Evolutionary conservation across 108 stramenopile genomes (phyloP).

Genomic region (Fistulifera solaris): DNA sequence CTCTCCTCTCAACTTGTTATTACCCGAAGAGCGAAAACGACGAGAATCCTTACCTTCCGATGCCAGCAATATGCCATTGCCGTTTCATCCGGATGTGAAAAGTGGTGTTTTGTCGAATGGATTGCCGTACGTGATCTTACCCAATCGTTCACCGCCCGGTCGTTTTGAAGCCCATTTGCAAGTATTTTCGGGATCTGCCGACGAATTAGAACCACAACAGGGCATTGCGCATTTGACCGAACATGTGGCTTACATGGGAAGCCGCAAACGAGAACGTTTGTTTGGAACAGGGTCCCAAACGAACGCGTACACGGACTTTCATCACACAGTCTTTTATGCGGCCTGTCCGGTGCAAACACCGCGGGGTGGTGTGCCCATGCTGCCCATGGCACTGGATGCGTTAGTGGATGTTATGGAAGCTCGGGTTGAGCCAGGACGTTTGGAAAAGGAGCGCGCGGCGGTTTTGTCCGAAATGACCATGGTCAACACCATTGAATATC

Average conservation of each 20-base stretch:
- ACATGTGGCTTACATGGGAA: constrained; percentile 98
- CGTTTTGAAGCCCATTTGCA: constrained; percentile 96
- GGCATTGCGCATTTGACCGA: constrained; percentile 97
- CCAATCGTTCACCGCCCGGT: constrained; percentile 86
- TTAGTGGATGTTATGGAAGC: constrained; percentile 94
- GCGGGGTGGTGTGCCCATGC: constrained; percentile 59
- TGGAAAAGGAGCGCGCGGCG: constrained; percentile 96
- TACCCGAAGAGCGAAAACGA: constrained; percentile 24
- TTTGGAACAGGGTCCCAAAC: constrained; percentile 94
- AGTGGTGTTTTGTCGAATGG: constrained; percentile 83
- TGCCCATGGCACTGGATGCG: constrained; percentile 94
- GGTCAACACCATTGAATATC: constrained; percentile 96
- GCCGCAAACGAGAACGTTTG: constrained; percentile 88
- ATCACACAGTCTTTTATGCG: constrained; percentile 98
- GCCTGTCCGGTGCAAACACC: constrained; percentile 83
- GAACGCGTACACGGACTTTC: constrained; percentile 98
- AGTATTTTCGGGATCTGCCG: constrained; percentile 85
- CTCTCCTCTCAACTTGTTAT: constrained; percentile 71
- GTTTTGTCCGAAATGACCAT: constrained; percentile 95
- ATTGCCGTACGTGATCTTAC: constrained; percentile 86
- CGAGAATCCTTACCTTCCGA: constrained; percentile 11
- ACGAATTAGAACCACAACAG: constrained; percentile 90
- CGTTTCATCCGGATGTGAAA: constrained; percentile 66
- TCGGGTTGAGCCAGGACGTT: constrained; percentile 76
- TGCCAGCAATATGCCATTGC: constrained; percentile 20